Evolutionary conservation across 179 eudicot genomes (phyloP).

Genomic region (Corrigiola litoralis): DNA sequence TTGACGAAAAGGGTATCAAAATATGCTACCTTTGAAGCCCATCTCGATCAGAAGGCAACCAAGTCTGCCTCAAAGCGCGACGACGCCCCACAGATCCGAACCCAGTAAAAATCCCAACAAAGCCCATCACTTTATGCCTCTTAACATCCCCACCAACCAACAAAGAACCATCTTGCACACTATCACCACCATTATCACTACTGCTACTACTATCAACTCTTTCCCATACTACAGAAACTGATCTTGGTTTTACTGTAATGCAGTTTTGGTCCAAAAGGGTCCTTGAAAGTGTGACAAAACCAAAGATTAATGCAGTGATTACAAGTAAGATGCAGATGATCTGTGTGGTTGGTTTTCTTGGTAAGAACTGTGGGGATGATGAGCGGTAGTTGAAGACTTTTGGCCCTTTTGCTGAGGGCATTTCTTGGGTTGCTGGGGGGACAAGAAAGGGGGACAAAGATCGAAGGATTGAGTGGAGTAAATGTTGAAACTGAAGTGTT

Average conservation of each 20-base stretch:
- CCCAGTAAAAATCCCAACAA: conserved; percentile 90
- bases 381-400: conserved; percentile 53
- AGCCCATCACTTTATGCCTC: conserved; percentile 77
- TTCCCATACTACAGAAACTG: conserved; percentile 84
- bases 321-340: conserved; percentile 42
- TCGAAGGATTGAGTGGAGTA: neutral
- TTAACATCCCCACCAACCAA: conserved; percentile 24
- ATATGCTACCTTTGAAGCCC: conserved; percentile 60
- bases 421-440: conserved; percentile 11
- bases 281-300: conserved; percentile 34
- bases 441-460: neutral
- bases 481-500: too few species aligned
- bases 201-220: conserved; percentile 13
- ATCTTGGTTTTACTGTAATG: conserved; percentile 31
- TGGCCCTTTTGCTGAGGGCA: conserved; percentile 42
- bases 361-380: conserved; percentile 21
- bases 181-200: too few species aligned
- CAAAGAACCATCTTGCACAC: conserved; percentile 1
- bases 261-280: conserved; percentile 28
- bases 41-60: conserved; percentile 77
- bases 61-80: conserved; percentile 60
- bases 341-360: conserved; percentile 32
- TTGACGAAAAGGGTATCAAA: neutral
- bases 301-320: conserved; percentile 38
- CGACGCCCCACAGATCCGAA: conserved; percentile 66